These are phyloP conservation scores for Talaromyces adpressus DNA, from an alignment of 495 filamentous ascomycete genomes.

Conservation along the genomic window DNA sequence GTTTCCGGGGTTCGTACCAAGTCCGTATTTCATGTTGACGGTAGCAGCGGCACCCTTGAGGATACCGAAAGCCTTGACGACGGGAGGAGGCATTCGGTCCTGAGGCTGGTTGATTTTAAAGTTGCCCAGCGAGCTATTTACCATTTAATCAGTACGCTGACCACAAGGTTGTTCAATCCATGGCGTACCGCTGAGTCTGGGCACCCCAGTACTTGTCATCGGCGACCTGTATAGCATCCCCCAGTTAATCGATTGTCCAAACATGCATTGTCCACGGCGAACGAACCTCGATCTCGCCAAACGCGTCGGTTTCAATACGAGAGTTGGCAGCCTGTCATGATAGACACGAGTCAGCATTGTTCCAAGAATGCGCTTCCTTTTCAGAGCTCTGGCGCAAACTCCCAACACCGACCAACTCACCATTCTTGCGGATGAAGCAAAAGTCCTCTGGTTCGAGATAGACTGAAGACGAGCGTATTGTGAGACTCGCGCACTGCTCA, in stretches of 20 bases:
- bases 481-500: background rate
- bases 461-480: slow-evolving; percentile 39
- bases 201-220: slow-evolving; percentile 98
- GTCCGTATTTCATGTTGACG: slow-evolving; percentile 92
- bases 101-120: slow-evolving; percentile 99
- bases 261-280: background rate
- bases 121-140: slow-evolving; percentile 72
- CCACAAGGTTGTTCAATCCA: background rate
- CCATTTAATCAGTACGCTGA: slow-evolving; percentile 13
- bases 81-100: slow-evolving; percentile 93
- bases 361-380: background rate
- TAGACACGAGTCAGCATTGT: background rate
- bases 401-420: slow-evolving; percentile 15
- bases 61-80: slow-evolving; percentile 91
- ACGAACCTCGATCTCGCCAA: slow-evolving; percentile 75
- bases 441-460: slow-evolving; percentile 31
- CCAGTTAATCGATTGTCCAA: slow-evolving; percentile 15
- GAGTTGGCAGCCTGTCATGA: slow-evolving; percentile 26
- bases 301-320: slow-evolving; percentile 90
- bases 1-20: slow-evolving; percentile 55
- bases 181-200: slow-evolving; percentile 78
- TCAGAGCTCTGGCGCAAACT: background rate
- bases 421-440: slow-evolving; percentile 39
- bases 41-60: slow-evolving; percentile 94
- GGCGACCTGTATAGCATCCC: slow-evolving; percentile 51